phyloP scores from a whole-genome alignment of 495 filamentous ascomycete genomes.

The Daldinia loculata region DNA sequence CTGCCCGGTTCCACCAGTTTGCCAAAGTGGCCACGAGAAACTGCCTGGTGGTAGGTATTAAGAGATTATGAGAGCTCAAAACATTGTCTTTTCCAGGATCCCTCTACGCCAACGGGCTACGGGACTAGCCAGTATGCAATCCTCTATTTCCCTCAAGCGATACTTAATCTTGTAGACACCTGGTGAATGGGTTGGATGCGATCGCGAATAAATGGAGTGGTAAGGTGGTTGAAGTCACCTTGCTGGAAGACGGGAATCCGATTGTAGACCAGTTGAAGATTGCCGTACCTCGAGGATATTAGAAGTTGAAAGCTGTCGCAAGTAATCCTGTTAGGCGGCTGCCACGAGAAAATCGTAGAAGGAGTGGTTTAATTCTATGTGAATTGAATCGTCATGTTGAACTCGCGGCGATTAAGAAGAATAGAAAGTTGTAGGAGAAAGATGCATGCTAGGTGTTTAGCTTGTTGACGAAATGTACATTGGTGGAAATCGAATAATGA shows the following conservation, averaged over 20 bases:
- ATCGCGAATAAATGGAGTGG: slow-evolving; percentile 3
- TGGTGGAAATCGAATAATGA: slow-evolving; percentile 11
- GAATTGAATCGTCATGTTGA: slow-evolving; percentile 1
- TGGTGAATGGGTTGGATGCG: not conserved
- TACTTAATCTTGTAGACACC: slow-evolving; percentile 22
- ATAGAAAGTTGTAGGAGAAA: slow-evolving; percentile 15
- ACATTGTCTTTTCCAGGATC: slow-evolving; percentile 37
- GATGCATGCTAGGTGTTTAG: not conserved
- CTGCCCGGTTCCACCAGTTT: slow-evolving; percentile 28
- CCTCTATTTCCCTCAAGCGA: slow-evolving; percentile 29
- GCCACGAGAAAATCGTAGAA: not conserved
- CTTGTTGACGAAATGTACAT: slow-evolving; percentile 14
- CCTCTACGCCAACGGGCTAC: slow-evolving; percentile 27
- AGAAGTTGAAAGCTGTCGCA: slow-evolving; percentile 8
- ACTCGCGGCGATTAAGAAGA: not conserved
- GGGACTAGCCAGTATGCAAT: slow-evolving; percentile 21
- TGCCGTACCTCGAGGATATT: not conserved
- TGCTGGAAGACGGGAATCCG: slow-evolving; percentile 2
- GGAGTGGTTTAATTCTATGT: not conserved
- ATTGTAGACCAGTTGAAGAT: not conserved
- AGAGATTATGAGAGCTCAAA: slow-evolving; percentile 35
- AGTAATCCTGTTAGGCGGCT: not conserved
- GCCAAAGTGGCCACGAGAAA: slow-evolving; percentile 32
- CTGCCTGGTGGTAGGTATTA: slow-evolving; percentile 25
- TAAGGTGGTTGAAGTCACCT: slow-evolving; percentile 10